Conservation (phyloP, 176 grass and related monocot species). For the Hordeum vulgare region DNA sequence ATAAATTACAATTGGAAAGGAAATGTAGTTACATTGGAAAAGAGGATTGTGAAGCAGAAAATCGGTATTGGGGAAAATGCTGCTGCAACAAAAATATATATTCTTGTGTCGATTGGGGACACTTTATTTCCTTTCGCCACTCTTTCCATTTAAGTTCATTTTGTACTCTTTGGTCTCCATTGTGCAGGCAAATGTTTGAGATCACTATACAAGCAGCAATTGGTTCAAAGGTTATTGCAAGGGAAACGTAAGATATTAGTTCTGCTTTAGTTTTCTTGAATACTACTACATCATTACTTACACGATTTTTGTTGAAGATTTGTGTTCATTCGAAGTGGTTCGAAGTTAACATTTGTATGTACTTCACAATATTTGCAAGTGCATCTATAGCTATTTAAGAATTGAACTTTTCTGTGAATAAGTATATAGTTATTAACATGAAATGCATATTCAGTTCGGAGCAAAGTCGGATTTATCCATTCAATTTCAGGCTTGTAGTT, state of each 20-base stretch:
- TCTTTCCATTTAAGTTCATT: neutral
- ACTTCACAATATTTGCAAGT: neutral
- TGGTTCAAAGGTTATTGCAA: constrained; percentile 86
- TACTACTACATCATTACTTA: neutral
- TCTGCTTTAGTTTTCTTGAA: neutral
- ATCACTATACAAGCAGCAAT: constrained; percentile 97
- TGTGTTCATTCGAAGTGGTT: neutral
- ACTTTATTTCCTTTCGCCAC: neutral
- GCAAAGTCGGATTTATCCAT: neutral
- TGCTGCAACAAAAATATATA: neutral
- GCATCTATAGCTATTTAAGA: neutral
- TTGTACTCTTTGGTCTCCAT: neutral
- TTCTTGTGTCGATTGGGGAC: neutral
- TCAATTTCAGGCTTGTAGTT: neutral
- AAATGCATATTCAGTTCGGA: neutral
- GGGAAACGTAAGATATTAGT: constrained; percentile 75
- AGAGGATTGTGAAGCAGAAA: neutral
- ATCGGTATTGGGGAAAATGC: neutral
- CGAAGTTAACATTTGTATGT: neutral
- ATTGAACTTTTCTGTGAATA: neutral
- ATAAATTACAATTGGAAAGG: neutral
- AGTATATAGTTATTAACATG: neutral
- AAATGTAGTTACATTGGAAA: neutral
- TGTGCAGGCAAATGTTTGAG: constrained; percentile 97
- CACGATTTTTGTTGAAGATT: neutral